Evolutionary conservation across 768 basidiomycete species (phyloP).

Genomic region (Mycena rebaudengoi): DNA sequence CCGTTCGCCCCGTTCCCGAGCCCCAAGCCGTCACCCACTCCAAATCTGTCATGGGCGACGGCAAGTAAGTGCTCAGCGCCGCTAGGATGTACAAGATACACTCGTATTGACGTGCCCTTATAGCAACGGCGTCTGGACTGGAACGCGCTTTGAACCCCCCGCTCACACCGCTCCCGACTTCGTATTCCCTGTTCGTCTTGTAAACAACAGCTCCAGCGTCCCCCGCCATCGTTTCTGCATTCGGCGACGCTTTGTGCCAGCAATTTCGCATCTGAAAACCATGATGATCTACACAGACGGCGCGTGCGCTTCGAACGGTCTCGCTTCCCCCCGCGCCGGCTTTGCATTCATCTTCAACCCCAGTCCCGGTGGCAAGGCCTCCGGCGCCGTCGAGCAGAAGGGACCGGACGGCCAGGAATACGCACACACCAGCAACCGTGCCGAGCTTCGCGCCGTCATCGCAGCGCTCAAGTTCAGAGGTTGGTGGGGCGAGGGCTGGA

Average conservation of each 20-base stretch:
- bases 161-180: conserved; percentile 1
- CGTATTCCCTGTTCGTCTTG: not conserved
- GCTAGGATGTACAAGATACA: not conserved
- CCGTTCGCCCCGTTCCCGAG: conserved; percentile 6
- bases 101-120: not conserved
- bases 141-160: conserved; percentile 5
- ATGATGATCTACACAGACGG: conserved; percentile 21
- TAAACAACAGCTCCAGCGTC: not conserved
- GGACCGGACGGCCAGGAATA: conserved; percentile 5
- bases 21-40: not conserved
- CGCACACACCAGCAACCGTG: conserved; percentile 41
- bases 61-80: conserved; percentile 5
- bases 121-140: conserved; percentile 18
- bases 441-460: conserved; percentile 44
- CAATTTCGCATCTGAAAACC: conserved; percentile 1
- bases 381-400: not conserved
- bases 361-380: not conserved
- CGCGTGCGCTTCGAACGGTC: conserved; percentile 13
- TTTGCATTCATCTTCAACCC: conserved; percentile 12
- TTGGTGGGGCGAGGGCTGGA: conserved; percentile 40
- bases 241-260: conserved; percentile 9
- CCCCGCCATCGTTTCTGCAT: conserved; percentile 7
- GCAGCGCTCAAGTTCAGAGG: conserved; percentile 28
- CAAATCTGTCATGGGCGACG: conserved; percentile 4
- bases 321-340: not conserved